Evolutionary conservation across 805 yeast genomes (phyloP), one percentile per base, ranked within the genome.

Genomic region (Barnettozyma botsteinii): DNA sequence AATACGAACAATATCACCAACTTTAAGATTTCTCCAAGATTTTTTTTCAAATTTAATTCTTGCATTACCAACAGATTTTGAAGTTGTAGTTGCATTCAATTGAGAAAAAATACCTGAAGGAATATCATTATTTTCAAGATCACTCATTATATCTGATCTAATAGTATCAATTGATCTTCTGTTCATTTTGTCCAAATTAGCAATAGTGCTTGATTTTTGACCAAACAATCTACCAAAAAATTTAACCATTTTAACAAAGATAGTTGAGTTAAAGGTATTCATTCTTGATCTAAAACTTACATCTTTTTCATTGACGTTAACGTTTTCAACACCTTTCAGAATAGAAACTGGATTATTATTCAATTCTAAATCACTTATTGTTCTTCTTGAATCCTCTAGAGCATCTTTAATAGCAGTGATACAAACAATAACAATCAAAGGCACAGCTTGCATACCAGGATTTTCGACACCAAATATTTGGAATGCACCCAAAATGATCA

Each of bases 321-420:
- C 64, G 56, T 84, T 84, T 15, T 60, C 57, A 33, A 75, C 47
- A 24, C 81, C 76, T 35, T 57, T 55, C 18, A 84, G 65, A 23
- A 82, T 72, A 51, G 82, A 86, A 0, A 87, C 81, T 17, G 68
- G 63, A 37, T 82, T 84, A 56, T 84, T 84, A 59, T 85, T 85
- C 28, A 85, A 75, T 56, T 84, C 87, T 54, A 81, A 60, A 61
- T 85, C 94, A 26, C 77, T 62, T 1, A 72, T 65, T 0, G 87
- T 79, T 62, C 94, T 73, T 57, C 88, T 67, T 5, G 85, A 81
- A 57, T 85, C 94, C 61, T 85, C 94, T 36, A 85, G 62, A 1
- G 85, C 93, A 60, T 85, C 93, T 53, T 82, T 82, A 43, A 81
- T 65, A 1, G 88, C 89, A 1, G 94, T 85, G 33, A 85, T 72